Evolutionary conservation across 148 eudicot species (phyloP).

Genomic region (Dysphania ambrosioides): DNA sequence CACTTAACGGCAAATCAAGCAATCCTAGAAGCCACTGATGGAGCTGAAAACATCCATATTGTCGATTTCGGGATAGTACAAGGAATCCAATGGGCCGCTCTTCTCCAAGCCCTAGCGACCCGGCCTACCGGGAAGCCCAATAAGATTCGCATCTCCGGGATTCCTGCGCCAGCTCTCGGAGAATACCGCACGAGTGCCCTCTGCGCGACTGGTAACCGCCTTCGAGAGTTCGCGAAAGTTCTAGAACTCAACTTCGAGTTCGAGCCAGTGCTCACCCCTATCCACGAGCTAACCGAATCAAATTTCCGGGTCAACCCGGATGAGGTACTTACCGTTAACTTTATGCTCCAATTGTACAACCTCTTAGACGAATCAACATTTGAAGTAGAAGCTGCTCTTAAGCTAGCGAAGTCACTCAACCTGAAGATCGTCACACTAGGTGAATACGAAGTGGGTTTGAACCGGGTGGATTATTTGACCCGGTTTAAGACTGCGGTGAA

Average conservation of each 20-base stretch:
- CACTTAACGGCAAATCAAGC: conserved; percentile 94
- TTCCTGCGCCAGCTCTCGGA: conserved; percentile 68
- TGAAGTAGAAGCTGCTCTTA: conserved; percentile 51
- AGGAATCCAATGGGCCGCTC: conserved; percentile 93
- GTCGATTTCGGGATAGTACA: conserved; percentile 91
- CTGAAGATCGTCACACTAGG: conserved; percentile 73
- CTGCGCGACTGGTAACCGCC: conserved; percentile 67
- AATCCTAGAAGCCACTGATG: conserved; percentile 73
- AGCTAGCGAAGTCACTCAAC: conserved; percentile 59
- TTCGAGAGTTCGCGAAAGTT: conserved; percentile 67
- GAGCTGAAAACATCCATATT: conserved; percentile 56
- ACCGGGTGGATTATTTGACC: conserved; percentile 46
- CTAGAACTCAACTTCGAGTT: conserved; percentile 59
- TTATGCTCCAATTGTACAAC: conserved; percentile 83
- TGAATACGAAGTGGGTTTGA: conserved; percentile 74
- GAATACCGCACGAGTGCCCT: conserved; percentile 39
- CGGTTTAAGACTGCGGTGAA: conserved; percentile 57
- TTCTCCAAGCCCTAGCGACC: conserved; percentile 83
- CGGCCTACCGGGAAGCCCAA: conserved; percentile 80
- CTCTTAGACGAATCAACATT: conserved; percentile 43
- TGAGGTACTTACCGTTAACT: conserved; percentile 71
- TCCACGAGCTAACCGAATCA: conserved; percentile 43
- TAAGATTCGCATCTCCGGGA: conserved; percentile 67
- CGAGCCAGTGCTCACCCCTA: conserved; percentile 49
- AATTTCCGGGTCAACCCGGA: conserved; percentile 51